Evolutionary conservation across 2,329 filamentous ascomycete species (phyloP), one percentile per base, ranked within the genome.

Genomic region (Onygenales sp.): DNA sequence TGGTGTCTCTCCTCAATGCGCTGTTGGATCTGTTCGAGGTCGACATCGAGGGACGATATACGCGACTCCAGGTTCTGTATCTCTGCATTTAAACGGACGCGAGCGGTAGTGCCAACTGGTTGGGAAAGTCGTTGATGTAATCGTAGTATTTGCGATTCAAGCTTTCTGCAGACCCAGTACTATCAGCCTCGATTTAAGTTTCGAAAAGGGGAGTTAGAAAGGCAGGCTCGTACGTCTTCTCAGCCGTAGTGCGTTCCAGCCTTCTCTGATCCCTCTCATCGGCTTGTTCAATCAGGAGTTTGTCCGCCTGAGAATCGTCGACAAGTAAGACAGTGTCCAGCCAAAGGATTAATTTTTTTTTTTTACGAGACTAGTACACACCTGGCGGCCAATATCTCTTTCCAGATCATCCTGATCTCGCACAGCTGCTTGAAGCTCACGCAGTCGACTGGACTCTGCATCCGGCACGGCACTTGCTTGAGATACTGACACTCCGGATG

Each of bases 391-490:
- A 58, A 97, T 94, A 63, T 95, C 90, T 57, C 89, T 81, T 69
- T 96, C 92, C 17, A 97, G 74, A 55, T 96, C 91, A 72, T 91
- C 85, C 67, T 97, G 92, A 62, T 95, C 84, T 54, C 88, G 83
- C 21, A 93, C 82, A 54, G 84, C 78, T 50, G 83, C 80, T 4
- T 85, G 83, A 42, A 90, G 72, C 43, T 79, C 79, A 54, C 77
- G 75, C 32, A 90, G 72, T 17, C 80, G 78, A 50, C 77, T 75
- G 42, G 79, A 78, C 62, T 87, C 84, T 57, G 82, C 80, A 39
- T 45, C 53, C 6, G 36, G 21, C 43, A 46, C 10, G 31, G 33
- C 43, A 43, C 32, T 27, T n/a, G 17, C 21, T 36, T 33, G 46
- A 8, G 43, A 40, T 39, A 34, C 40, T 39, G 17, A 17, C 2